Evolutionary conservation across 75 land plant genomes (phyloP).

Genomic region (Pinus albicaulis): DNA sequence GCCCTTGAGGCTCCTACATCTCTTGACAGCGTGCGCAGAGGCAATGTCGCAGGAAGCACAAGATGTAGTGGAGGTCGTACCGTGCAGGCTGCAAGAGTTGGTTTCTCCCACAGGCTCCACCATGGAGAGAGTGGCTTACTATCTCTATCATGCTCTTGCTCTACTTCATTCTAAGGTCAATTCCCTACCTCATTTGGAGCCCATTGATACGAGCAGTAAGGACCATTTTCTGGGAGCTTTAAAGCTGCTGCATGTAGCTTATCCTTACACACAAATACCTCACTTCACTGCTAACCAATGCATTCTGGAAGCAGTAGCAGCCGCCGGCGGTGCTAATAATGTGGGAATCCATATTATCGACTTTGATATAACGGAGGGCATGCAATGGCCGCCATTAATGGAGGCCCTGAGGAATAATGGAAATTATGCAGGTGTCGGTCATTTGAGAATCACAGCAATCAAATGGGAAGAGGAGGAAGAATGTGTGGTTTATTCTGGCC

Average conservation of each 20-base stretch:
- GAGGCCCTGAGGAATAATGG: too few species aligned
- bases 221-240: background rate
- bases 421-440: too few species aligned
- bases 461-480: too few species aligned
- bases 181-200: background rate
- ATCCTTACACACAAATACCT: slow-evolving; percentile 54
- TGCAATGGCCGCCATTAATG: too few species aligned
- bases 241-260: background rate
- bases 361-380: too few species aligned
- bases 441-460: too few species aligned
- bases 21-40: background rate
- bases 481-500: too few species aligned
- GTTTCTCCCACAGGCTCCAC: background rate
- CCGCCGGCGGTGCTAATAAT: too few species aligned
- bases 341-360: too few species aligned
- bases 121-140: slow-evolving; percentile 6
- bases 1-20: too few species aligned
- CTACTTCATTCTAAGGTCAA: background rate
- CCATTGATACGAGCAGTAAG: background rate
- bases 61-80: background rate
- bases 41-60: background rate
- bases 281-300: slow-evolving; percentile 75
- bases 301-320: too few species aligned
- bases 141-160: background rate
- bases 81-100: background rate